phyloP scores from a whole-genome alignment of 2,329 filamentous ascomycete genomes.

The Scedosporium aurantiacum region DNA sequence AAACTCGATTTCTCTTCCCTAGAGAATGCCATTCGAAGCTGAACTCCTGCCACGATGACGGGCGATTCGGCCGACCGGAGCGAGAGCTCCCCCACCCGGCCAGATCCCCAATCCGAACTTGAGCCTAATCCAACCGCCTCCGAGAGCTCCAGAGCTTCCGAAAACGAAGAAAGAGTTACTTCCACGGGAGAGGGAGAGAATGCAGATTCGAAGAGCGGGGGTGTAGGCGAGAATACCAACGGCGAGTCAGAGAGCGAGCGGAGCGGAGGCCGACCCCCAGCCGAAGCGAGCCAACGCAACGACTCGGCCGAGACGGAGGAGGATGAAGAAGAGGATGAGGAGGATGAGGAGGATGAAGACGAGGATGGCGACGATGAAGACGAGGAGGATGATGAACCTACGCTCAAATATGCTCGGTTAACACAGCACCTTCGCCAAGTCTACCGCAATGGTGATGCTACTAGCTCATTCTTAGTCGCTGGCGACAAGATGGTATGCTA shows the following conservation, averaged over 20 bases:
- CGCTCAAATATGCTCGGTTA: slow-evolving; percentile 81
- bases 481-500: slow-evolving; percentile 86
- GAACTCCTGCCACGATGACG: background rate
- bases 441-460: slow-evolving; percentile 92
- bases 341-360: slow-evolving; percentile 29
- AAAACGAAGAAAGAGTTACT: slow-evolving; percentile 9
- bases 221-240: slow-evolving; percentile 11
- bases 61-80: background rate
- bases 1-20: background rate
- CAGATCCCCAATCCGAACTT: slow-evolving; percentile 1
- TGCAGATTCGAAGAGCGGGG: slow-evolving; percentile 1
- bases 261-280: slow-evolving; percentile 9
- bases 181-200: background rate
- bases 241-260: slow-evolving; percentile 13
- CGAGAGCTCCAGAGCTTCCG: slow-evolving; percentile 5
- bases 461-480: slow-evolving; percentile 77
- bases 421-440: slow-evolving; percentile 69
- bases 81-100: background rate
- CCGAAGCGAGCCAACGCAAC: background rate
- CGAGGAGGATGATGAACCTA: slow-evolving; percentile 86
- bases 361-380: slow-evolving; percentile 63
- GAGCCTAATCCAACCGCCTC: slow-evolving; percentile 7
- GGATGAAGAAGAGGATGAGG: slow-evolving; percentile 23
- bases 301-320: slow-evolving; percentile 15
- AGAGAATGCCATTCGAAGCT: background rate